phyloP scores from a whole-genome alignment of 805 yeast species.

The Ogataea ramenticola region DNA sequence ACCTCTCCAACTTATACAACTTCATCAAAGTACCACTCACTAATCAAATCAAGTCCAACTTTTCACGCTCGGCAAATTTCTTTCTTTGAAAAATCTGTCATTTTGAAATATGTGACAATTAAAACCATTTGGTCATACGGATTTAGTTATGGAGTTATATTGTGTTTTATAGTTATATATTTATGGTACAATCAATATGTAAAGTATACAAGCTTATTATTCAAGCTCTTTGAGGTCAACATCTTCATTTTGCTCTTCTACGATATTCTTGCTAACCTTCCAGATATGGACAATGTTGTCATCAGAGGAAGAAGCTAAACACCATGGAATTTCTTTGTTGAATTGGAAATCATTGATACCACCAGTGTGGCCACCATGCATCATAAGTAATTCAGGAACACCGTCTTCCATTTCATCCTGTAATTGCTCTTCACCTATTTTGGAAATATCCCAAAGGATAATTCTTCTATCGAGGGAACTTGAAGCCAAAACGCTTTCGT shows the following conservation, averaged over 20 bases:
- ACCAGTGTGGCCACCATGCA: slow-evolving; percentile 89
- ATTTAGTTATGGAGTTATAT: too few relatives aligned
- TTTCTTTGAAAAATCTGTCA: too few relatives aligned
- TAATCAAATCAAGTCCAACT: too few relatives aligned
- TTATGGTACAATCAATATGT: too few relatives aligned
- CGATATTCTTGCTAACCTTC: slow-evolving; percentile 34
- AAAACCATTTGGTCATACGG: too few relatives aligned
- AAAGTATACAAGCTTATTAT: too few relatives aligned
- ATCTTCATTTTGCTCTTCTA: slow-evolving; percentile 17
- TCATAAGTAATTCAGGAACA: slow-evolving; percentile 79
- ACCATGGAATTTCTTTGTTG: slow-evolving; percentile 70
- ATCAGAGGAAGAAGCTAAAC: slow-evolving; percentile 57
- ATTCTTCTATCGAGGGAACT: slow-evolving; percentile 74
- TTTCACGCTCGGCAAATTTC: too few relatives aligned
- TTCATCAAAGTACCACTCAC: too few relatives aligned
- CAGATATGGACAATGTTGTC: slow-evolving; percentile 56
- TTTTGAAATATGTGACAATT: background rate
- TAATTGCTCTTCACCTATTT: slow-evolving; percentile 77
- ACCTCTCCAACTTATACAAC: too few relatives aligned
- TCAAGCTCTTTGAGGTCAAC: slow-evolving; percentile 8
- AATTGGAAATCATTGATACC: slow-evolving; percentile 67
- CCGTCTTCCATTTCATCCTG: slow-evolving; percentile 91
- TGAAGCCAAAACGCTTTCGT: slow-evolving; percentile 71
- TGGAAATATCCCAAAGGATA: slow-evolving; percentile 72
- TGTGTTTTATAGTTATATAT: too few relatives aligned